Percentiles rank a stretch among this genome's conserved stretches.
These are phyloP conservation scores for Microcera coccophila DNA, from an alignment of 2,329 filamentous ascomycete species.

Conservation along the genomic window DNA sequence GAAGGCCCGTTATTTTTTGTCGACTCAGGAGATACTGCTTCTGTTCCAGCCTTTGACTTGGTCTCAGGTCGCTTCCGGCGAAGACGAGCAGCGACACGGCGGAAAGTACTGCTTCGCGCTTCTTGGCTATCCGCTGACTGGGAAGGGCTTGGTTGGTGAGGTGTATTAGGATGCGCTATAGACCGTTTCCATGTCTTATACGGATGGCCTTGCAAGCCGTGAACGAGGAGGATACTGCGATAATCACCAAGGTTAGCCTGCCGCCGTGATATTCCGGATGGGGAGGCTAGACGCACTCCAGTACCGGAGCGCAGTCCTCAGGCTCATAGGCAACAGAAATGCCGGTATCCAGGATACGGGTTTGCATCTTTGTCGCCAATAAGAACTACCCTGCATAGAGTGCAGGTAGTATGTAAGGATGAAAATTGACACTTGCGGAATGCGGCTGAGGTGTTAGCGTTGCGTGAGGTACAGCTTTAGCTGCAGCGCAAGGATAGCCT, in stretches of 20 bases:
- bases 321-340: slow-evolving; percentile 6
- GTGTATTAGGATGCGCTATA: too few relatives aligned
- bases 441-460: too few relatives aligned
- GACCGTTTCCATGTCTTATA: slow-evolving; percentile 9
- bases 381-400: too few relatives aligned
- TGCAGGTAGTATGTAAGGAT: too few relatives aligned
- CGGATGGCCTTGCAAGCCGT: slow-evolving; percentile 13
- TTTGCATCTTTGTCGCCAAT: too few relatives aligned
- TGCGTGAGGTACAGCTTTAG: too few relatives aligned
- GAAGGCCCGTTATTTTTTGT: not conserved
- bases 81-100: not conserved
- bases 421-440: too few relatives aligned
- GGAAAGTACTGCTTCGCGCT: not conserved
- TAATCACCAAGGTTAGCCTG: not conserved
- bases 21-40: not conserved
- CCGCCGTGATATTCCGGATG: too few relatives aligned
- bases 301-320: not conserved
- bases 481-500: too few relatives aligned
- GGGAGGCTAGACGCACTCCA: slow-evolving; percentile 6
- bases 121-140: not conserved
- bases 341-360: slow-evolving; percentile 2
- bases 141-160: not conserved
- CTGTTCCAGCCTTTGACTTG: not conserved
- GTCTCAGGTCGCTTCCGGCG: not conserved
- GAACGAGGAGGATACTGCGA: slow-evolving; percentile 11